These are phyloP conservation scores for Xylaria scruposa DNA, from an alignment of 495 filamentous ascomycete species.

Conservation along the genomic window DNA sequence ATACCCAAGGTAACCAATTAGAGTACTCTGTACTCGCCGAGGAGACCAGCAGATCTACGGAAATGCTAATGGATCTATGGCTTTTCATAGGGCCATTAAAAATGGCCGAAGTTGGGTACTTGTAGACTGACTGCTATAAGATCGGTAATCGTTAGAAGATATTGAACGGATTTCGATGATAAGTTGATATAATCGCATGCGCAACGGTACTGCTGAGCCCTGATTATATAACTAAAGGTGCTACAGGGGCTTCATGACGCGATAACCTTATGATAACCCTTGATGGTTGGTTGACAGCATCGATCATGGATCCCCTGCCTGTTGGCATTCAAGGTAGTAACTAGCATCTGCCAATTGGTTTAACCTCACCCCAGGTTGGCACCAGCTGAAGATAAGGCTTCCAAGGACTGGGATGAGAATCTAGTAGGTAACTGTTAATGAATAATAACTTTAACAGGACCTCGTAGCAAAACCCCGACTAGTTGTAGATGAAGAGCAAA, in stretches of 20 bases:
- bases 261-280: neutral
- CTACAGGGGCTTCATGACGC: neutral
- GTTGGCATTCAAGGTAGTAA: neutral
- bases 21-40: neutral
- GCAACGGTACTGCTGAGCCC: neutral
- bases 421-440: neutral
- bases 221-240: neutral
- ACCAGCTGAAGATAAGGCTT: conserved; percentile 10
- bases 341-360: neutral
- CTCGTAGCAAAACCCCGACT: neutral
- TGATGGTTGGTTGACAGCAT: conserved; percentile 18
- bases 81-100: neutral
- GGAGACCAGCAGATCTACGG: neutral
- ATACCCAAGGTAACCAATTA: neutral
- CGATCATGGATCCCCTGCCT: conserved; percentile 30
- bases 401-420: conserved; percentile 4
- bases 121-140: neutral
- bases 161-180: neutral
- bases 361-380: neutral
- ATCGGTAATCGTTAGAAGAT: neutral
- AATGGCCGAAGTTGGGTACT: neutral
- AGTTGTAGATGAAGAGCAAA: neutral
- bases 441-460: conserved; percentile 29
- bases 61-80: neutral
- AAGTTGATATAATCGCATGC: neutral